A percentile compares a stretch with the other conserved stretches of the same genome.
phyloP scores from a whole-genome alignment of 2,329 filamentous ascomycete species.

The Aspergillus sp. region DNA sequence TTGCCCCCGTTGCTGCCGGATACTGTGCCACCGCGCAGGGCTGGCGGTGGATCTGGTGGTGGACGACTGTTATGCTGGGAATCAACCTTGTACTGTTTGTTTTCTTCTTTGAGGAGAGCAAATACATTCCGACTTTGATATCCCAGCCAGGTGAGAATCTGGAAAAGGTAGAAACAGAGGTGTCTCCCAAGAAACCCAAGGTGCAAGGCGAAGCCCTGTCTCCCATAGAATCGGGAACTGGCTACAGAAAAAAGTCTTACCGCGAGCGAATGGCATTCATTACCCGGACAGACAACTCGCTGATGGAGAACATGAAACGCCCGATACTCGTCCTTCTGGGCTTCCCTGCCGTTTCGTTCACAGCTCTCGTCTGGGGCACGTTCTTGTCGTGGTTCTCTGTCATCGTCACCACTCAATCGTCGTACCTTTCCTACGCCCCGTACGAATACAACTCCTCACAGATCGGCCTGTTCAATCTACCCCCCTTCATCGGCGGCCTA shows the following conservation, averaged over 20 bases:
- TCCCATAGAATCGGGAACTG: too few relatives aligned
- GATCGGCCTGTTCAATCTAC: constrained; percentile 42
- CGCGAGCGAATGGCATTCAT: not conserved
- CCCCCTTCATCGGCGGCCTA: constrained; percentile 39
- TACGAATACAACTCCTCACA: constrained; percentile 42
- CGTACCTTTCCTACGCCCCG: constrained; percentile 37
- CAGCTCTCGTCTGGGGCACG: constrained; percentile 40
- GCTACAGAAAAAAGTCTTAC: not conserved
- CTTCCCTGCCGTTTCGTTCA: constrained; percentile 53
- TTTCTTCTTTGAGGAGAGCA: constrained; percentile 49
- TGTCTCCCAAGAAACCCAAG: too few relatives aligned
- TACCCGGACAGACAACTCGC: not conserved
- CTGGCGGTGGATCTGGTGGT: constrained; percentile 56
- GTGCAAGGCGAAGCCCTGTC: too few relatives aligned
- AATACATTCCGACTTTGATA: not conserved
- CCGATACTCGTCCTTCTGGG: constrained; percentile 19
- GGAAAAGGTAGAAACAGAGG: too few relatives aligned
- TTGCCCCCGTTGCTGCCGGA: constrained; percentile 19
- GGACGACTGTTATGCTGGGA: constrained; percentile 43
- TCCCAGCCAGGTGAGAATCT: too few relatives aligned
- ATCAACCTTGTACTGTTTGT: constrained; percentile 41
- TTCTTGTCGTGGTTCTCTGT: constrained; percentile 41
- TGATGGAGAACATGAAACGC: not conserved
- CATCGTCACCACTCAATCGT: constrained; percentile 36
- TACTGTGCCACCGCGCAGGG: constrained; percentile 41